phyloP scores from a whole-genome alignment of 345 rosid species.

The Syzygium grande region DNA sequence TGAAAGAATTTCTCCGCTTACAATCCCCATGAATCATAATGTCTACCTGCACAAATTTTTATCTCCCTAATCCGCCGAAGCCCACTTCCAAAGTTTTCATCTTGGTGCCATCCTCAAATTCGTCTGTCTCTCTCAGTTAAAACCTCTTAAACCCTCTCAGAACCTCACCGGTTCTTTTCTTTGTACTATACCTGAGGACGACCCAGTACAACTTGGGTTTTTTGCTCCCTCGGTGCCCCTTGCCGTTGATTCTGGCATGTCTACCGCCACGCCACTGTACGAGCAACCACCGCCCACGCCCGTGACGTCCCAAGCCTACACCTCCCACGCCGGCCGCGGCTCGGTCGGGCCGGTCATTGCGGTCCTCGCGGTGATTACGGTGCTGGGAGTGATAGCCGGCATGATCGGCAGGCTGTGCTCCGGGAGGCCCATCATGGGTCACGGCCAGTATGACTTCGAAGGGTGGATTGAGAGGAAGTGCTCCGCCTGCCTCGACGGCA shows the following conservation, averaged over 20 bases:
- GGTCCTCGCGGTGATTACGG: slow-evolving; percentile 49
- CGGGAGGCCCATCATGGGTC: slow-evolving; percentile 44
- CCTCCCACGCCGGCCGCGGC: slow-evolving; percentile 27
- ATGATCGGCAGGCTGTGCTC: slow-evolving; percentile 60
- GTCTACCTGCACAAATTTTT: neutral
- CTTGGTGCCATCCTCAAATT: neutral
- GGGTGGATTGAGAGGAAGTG: slow-evolving; percentile 66
- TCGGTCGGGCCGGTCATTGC: slow-evolving; percentile 60
- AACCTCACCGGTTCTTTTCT: too few relatives aligned
- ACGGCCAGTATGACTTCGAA: slow-evolving; percentile 48
- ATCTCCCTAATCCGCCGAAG: neutral
- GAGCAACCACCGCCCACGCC: slow-evolving; percentile 29
- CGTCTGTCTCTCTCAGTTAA: neutral
- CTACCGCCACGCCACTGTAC: slow-evolving; percentile 19
- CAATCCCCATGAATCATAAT: neutral
- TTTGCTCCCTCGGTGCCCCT: neutral
- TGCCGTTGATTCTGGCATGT: neutral
- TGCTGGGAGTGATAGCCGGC: slow-evolving; percentile 53
- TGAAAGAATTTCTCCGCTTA: neutral
- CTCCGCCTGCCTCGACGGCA: slow-evolving; percentile 56
- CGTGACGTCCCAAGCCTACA: slow-evolving; percentile 26
- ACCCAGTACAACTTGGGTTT: neutral
- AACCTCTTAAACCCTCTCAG: too few relatives aligned
- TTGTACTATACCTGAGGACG: neutral
- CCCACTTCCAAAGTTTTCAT: neutral